Evolutionary conservation across 768 basidiomycete genomes (phyloP).

Genomic region (Amanita pallidorosea): DNA sequence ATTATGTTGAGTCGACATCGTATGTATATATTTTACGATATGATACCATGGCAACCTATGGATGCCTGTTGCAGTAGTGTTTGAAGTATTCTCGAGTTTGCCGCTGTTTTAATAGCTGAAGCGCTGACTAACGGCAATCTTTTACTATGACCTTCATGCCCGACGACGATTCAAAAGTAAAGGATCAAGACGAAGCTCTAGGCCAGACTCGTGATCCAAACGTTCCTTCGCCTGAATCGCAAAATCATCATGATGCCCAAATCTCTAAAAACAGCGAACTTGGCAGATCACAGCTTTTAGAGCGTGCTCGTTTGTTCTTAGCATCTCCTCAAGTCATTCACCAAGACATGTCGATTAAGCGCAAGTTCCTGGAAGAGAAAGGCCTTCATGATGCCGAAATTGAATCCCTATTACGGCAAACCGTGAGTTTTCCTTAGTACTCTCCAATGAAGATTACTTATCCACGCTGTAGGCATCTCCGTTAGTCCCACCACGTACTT

Average conservation of each 20-base stretch:
- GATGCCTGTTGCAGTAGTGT: neutral
- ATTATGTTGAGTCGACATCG: slow-evolving; percentile 1
- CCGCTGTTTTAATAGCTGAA: neutral
- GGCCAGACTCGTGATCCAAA: neutral
- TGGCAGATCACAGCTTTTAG: slow-evolving; percentile 32
- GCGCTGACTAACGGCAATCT: neutral
- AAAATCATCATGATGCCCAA: neutral
- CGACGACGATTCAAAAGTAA: neutral
- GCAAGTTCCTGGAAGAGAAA: slow-evolving; percentile 58
- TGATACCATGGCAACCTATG: neutral
- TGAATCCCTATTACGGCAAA: slow-evolving; percentile 41
- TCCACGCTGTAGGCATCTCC: slow-evolving; percentile 27
- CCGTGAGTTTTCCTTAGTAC: slow-evolving; percentile 26
- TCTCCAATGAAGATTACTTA: neutral
- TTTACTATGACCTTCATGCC: neutral
- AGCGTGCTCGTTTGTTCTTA: slow-evolving; percentile 55
- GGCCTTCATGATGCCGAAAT: slow-evolving; percentile 57
- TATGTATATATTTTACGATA: slow-evolving; percentile 1
- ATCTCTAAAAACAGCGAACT: neutral
- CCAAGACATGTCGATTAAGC: slow-evolving; percentile 47
- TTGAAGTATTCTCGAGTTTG: too few relatives aligned
- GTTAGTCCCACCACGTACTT: slow-evolving; percentile 57
- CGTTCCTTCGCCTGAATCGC: neutral
- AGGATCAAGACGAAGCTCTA: neutral
- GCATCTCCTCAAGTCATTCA: slow-evolving; percentile 51